Base-by-base conservation (phyloP, 2,329 filamentous ascomycete genomes). In the Claviceps africana region DNA sequence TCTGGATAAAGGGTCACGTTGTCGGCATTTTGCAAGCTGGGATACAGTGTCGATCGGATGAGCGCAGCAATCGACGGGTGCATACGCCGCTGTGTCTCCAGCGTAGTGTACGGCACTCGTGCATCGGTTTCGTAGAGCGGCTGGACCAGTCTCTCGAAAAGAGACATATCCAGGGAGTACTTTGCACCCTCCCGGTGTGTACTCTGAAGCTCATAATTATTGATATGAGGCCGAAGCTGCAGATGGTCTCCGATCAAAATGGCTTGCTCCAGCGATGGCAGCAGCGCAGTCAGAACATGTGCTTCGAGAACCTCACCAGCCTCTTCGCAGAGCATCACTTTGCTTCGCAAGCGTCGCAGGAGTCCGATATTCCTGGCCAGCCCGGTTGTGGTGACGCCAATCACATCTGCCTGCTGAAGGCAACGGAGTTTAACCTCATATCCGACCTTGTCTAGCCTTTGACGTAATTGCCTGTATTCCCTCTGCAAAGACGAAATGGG, bases 251-350 rank as follows among this genome's bases (percentile, higher is more conserved):
- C 81, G 40, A 85, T 83, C 15, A 80, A 70, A 19, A 85, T 78
- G 6, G 72, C 66, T 53, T 86, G 82, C 60, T 85, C 73, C 0
- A 83, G 61, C 0, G 73, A 72, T 0, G 81, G 80, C 0, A 83
- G 65, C 4, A 86, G 61, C 0, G 81, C 73, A 0, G 78, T 78
- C 1, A 86, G 61, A 2, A 78, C 67, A 54, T 86, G 81, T 0
- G 78, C 70, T 60, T 87, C 83, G 33, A 86, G 67, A 0, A 86
- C 78, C 55, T 87, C 82, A 0, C 76, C 83, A 1, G 83, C 83
- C 59, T 87, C 83, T 60, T 87, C 83, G 35, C 78, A 83, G 1
- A 86, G 61, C 17, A 86, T 62, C 0, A 84, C 73, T 54, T 83
- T 82, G 33, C 68, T 66, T 7, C 65, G 60, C 1, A 83, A 54